Evolutionary conservation across 139 green algal genomes (phyloP).

Genomic region (Chlorella sp.): DNA sequence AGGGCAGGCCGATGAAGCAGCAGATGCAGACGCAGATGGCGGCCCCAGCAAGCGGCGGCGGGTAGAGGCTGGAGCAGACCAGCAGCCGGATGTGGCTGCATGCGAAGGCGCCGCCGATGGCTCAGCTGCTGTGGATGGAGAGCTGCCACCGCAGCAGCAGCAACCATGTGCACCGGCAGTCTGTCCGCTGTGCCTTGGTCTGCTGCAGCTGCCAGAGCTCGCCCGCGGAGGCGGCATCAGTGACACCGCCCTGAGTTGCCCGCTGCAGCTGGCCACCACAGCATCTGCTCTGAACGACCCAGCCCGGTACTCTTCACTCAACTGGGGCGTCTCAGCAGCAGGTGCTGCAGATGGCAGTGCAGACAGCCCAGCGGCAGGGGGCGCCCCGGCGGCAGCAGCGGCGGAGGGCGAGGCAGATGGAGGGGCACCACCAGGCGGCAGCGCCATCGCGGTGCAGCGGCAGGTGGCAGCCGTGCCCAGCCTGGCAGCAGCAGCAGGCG

Average conservation of each 20-base stretch:
- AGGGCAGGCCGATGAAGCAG: background rate
- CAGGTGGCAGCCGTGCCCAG: background rate
- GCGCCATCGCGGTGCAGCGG: no score
- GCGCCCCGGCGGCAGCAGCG: background rate
- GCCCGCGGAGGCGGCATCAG: background rate
- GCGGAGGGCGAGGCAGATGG: background rate
- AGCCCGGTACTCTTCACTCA: background rate
- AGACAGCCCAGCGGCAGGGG: background rate
- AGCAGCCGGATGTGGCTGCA: background rate
- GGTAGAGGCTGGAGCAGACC: background rate
- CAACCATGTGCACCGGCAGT: no score
- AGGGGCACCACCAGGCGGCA: no score
- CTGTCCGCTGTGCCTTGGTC: constrained; percentile 38
- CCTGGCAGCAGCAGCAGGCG: background rate
- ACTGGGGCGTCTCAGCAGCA: background rate
- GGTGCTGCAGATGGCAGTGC: background rate
- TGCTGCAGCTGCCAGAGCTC: constrained; percentile 12
- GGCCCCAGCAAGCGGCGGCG: background rate
- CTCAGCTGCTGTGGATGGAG: background rate
- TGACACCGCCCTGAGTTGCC: background rate
- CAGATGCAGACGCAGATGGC: background rate
- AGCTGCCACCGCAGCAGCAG: background rate
- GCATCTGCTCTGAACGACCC: background rate
- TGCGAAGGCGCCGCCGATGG: background rate
- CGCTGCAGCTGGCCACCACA: background rate